Base-by-base conservation (phyloP, 768 basidiomycete species). In the Favolaschia claudopus region DNA sequence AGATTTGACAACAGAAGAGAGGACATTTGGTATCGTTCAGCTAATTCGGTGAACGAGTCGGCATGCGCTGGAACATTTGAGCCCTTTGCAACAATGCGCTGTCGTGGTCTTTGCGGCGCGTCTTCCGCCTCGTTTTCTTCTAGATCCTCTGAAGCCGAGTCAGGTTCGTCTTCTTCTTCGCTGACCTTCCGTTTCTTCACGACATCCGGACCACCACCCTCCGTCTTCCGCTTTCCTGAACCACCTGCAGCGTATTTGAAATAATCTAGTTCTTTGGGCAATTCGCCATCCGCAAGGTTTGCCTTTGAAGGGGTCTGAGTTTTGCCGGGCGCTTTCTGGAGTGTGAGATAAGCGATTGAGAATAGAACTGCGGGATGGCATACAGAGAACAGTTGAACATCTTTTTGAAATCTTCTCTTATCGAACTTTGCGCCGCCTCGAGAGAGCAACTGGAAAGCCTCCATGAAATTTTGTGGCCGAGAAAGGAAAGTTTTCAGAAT, bases 401-500 rank as follows among this genome's bases (percentile, higher is more conserved):
- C 93, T 0, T 77, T 73, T 65, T 86, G 82, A 73, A 90, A 95
- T 28, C 82, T 79, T 36, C 77, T 78, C 75, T 92, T 96, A 80
- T 95, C 82, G 64, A 98, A 97, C 53, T 79, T 82, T 1, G 83
- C 84, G 1, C 94, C 93, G 31, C 96, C 96, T 15, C 93, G 85
- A 29, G 95, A 94, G 25, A 99, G 85, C 13, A 97, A 74, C 63
- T 90, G 91, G 72, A 99, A 99, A 5, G 93, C 89, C 66, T 95
- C 93, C 91, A 93, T 92, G 22, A 44, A 58, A 58, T 46, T 58
- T 48, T 50, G 14, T n/a, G n/a, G n/a, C n/a, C n/a, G n/a, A n/a
- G n/a, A n/a, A n/a, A n/a, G n/a, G n/a, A n/a, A n/a, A n/a, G n/a
- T n/a, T n/a, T n/a, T n/a, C n/a, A n/a, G n/a, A n/a, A n/a, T n/a